Evolutionary conservation across 306 rosid genomes (phyloP).

Genomic region (Neltuma alba): DNA sequence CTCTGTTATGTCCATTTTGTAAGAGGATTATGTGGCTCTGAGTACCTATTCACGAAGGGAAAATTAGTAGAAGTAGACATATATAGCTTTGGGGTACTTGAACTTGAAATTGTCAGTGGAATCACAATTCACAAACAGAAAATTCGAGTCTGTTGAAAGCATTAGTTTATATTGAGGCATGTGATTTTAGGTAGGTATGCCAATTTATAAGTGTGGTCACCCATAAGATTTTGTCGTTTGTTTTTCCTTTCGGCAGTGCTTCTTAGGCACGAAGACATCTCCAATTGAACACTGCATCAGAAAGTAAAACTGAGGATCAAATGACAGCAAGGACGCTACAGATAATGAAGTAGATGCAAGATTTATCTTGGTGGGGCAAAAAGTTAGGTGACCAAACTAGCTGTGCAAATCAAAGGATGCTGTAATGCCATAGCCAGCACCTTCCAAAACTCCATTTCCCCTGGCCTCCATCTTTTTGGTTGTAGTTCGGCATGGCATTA

Average conservation of each 20-base stretch:
- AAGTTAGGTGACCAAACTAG: neutral
- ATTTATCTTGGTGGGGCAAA: neutral
- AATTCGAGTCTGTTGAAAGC: no score
- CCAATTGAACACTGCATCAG: neutral
- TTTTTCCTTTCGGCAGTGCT: neutral
- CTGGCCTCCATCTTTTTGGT: no score
- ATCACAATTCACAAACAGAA: no score
- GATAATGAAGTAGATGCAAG: neutral
- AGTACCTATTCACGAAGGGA: no score
- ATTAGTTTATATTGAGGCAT: neutral
- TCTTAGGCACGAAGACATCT: neutral
- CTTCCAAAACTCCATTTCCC: neutral
- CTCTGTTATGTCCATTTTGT: neutral
- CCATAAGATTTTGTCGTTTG: neutral
- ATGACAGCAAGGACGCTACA: neutral
- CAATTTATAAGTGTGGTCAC: no score
- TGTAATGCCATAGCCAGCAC: neutral
- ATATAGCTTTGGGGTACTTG: neutral
- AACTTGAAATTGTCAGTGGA: neutral
- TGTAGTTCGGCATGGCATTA: conserved; percentile 32
- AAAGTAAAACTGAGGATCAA: neutral
- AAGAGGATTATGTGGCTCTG: no score
- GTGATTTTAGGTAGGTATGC: no score
- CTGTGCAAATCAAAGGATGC: neutral
- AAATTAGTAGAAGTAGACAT: neutral